These are phyloP conservation scores for Chamaecrista fasciculata DNA, from an alignment of 306 rosid genomes.

Conservation along the genomic window DNA sequence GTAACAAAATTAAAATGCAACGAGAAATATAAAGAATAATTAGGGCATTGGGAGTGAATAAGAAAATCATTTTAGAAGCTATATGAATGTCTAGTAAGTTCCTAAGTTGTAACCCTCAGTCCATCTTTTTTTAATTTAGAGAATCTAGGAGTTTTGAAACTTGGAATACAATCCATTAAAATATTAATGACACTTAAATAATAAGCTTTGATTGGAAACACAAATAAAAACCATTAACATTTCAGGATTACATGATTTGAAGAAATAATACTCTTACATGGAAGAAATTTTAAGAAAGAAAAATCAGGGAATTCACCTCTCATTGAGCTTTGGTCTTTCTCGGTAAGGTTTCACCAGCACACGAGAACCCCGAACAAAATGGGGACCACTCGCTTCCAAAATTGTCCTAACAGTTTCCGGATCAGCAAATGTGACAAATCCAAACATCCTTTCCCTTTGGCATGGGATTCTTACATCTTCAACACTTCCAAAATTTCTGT, in stretches of 20 bases:
- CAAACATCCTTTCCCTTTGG: conserved; percentile 83
- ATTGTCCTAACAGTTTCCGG: conserved; percentile 66
- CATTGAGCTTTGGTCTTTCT: conserved; percentile 68
- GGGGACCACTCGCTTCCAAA: conserved; percentile 70
- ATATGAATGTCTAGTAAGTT: background rate
- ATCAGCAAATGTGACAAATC: conserved; percentile 73
- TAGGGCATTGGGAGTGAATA: background rate
- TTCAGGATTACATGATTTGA: background rate
- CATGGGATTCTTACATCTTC: conserved; percentile 90
- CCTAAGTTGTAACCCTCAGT: background rate
- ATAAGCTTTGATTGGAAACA: background rate
- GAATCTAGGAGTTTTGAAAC: background rate
- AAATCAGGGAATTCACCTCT: conserved; percentile 40
- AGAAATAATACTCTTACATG: background rate
- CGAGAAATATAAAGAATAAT: background rate
- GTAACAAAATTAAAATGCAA: conserved; percentile 19
- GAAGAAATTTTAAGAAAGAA: background rate
- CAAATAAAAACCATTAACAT: background rate
- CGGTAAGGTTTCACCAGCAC: conserved; percentile 85
- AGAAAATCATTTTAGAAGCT: background rate
- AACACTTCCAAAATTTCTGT: conserved; percentile 65
- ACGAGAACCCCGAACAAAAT: conserved; percentile 67
- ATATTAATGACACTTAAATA: background rate
- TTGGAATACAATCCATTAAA: background rate
- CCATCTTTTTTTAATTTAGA: background rate